A percentile compares a stretch with the other conserved stretches of the same genome.
These are phyloP conservation scores for Porcisia hertigi DNA, from an alignment of 208 protist species.

Conservation along the genomic window DNA sequence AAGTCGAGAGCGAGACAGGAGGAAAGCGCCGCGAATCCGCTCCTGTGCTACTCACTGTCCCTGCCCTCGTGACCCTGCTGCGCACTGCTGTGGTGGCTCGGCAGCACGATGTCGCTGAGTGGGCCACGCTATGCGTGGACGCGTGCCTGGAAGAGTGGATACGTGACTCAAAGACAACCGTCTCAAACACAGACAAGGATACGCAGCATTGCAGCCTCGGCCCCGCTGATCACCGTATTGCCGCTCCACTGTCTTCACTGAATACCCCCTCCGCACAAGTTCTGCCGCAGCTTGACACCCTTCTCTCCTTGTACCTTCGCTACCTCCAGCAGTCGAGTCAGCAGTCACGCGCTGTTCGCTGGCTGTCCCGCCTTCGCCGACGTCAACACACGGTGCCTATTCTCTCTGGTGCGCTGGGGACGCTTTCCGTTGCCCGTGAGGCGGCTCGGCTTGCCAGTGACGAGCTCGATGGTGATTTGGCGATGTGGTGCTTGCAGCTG, in stretches of 20 bases:
- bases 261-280: background rate
- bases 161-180: background rate
- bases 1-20: background rate
- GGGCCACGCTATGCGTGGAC: conserved; percentile 34
- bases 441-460: conserved; percentile 37
- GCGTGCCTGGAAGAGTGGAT: conserved; percentile 22
- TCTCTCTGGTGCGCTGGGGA: conserved; percentile 11
- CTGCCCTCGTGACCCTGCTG: conserved; percentile 26
- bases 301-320: conserved; percentile 26
- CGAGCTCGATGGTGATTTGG: conserved; percentile 20
- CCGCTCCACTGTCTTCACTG: conserved; percentile 9
- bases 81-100: conserved; percentile 24
- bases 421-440: conserved; percentile 17
- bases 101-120: conserved; percentile 37
- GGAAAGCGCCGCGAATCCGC: background rate
- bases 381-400: conserved; percentile 5
- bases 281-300: conserved; percentile 25
- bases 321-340: conserved; percentile 30
- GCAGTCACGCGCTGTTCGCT: conserved; percentile 21
- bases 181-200: background rate
- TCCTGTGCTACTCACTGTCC: conserved; percentile 11
- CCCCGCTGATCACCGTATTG: background rate
- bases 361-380: conserved; percentile 21
- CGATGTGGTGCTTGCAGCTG: conserved; percentile 47
- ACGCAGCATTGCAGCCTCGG: background rate